Percentiles rank a stretch among this genome's conserved stretches.
These are phyloP conservation scores for Raffaelea deltoideospora DNA, from an alignment of 2,329 filamentous ascomycete genomes.

Conservation along the genomic window DNA sequence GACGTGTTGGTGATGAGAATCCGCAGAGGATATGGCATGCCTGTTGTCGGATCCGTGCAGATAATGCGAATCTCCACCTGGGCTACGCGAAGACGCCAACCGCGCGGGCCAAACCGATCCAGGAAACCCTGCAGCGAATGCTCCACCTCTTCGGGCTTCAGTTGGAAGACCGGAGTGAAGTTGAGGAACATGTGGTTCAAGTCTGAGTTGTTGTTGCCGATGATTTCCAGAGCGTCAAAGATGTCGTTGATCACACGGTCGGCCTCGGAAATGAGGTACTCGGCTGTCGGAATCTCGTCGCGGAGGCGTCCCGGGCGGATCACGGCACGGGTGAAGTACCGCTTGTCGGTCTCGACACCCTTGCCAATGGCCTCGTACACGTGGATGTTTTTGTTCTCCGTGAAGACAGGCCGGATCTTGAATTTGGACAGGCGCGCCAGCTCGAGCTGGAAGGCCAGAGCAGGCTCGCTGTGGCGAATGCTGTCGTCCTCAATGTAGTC, in stretches of 20 bases:
- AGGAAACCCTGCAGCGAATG: slow-evolving; percentile 88
- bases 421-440: slow-evolving; percentile 89
- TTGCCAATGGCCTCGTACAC: slow-evolving; percentile 96
- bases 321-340: slow-evolving; percentile 94
- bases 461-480: slow-evolving; percentile 94
- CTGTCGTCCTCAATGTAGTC: slow-evolving; percentile 80
- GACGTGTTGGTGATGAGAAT: slow-evolving; percentile 98
- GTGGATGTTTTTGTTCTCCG: slow-evolving; percentile 97
- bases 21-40: slow-evolving; percentile 77
- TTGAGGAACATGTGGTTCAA: slow-evolving; percentile 99
- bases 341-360: slow-evolving; percentile 88
- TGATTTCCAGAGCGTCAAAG: slow-evolving; percentile 91
- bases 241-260: slow-evolving; percentile 97
- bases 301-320: slow-evolving; percentile 87
- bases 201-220: slow-evolving; percentile 98
- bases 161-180: slow-evolving; percentile 92
- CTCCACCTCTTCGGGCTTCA: slow-evolving; percentile 80
- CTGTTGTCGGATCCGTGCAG: slow-evolving; percentile 78
- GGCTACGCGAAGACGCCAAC: slow-evolving; percentile 91
- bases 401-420: slow-evolving; percentile 96
- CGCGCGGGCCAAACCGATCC: slow-evolving; percentile 86
- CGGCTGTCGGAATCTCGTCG: slow-evolving; percentile 95
- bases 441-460: slow-evolving; percentile 96
- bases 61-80: slow-evolving; percentile 97
- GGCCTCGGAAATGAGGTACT: slow-evolving; percentile 95